These are phyloP conservation scores for Pseudogymnoascus sp. DNA, from an alignment of 2,329 filamentous ascomycete species.

Conservation along the genomic window DNA sequence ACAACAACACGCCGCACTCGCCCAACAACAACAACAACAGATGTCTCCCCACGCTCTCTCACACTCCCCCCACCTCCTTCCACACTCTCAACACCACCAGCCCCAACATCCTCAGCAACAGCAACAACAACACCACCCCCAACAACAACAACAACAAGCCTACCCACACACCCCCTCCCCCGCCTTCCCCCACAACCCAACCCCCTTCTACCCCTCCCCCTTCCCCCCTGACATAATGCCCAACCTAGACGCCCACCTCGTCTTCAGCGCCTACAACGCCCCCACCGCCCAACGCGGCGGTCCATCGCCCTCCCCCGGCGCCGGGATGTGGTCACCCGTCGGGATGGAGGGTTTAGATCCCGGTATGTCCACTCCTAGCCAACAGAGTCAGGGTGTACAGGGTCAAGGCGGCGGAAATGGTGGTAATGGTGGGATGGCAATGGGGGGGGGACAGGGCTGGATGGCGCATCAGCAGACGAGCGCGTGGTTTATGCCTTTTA, in stretches of 20 bases:
- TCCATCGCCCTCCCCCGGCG: not conserved
- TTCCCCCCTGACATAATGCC: constrained; percentile 45
- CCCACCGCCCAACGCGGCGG: not conserved
- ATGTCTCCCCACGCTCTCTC: not conserved
- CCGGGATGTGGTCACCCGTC: constrained; percentile 30
- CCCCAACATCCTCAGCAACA: not conserved
- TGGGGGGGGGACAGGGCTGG: constrained; percentile 5
- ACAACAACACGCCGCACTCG: not conserved
- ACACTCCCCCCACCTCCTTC: not conserved
- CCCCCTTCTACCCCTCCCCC: not conserved
- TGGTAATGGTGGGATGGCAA: not conserved
- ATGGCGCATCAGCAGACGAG: constrained; percentile 39
- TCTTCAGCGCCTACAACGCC: constrained; percentile 57
- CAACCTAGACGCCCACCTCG: constrained; percentile 66
- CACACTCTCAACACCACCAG: not conserved
- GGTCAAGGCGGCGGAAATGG: constrained; percentile 8
- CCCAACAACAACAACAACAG: not conserved
- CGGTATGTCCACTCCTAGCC: constrained; percentile 24
- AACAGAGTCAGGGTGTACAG: not conserved
- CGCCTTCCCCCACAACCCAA: not conserved
- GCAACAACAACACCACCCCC: not conserved
- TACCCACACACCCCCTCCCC: not conserved
- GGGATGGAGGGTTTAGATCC: constrained; percentile 10
- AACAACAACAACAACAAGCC: not conserved
- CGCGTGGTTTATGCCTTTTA: constrained; percentile 91